Conservation (phyloP, 805 yeast genomes). For the Ogataea allantospora region DNA sequence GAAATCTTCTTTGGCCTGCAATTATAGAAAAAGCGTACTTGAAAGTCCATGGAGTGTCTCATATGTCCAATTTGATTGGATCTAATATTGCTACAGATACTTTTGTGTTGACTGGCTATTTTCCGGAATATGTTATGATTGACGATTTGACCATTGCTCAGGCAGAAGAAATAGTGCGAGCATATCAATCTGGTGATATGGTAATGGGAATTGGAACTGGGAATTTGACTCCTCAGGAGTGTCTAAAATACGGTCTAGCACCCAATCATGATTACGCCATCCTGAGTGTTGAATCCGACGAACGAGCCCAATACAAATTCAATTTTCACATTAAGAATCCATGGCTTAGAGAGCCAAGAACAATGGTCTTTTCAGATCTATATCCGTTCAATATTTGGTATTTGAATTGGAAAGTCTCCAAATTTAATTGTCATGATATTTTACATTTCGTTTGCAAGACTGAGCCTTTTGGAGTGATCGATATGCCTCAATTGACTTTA, state of each 20-base stretch:
- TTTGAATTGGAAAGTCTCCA: conserved; percentile 55
- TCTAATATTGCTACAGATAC: conserved; percentile 76
- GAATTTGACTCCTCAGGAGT: conserved; percentile 33
- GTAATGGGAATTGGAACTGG: conserved; percentile 73
- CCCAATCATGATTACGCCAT: conserved; percentile 74
- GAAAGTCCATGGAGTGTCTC: conserved; percentile 40
- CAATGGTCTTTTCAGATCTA: conserved; percentile 32
- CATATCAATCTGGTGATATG: conserved; percentile 37
- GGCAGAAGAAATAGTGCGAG: conserved; percentile 33
- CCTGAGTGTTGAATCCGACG: conserved; percentile 33
- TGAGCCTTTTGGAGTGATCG: conserved; percentile 31
- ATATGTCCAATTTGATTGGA: conserved; percentile 63
- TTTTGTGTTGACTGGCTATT: conserved; percentile 64
- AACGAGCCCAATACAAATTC: conserved; percentile 16
- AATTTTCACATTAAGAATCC: conserved; percentile 45
- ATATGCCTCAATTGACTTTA: conserved; percentile 38
- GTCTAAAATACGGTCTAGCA: conserved; percentile 40
- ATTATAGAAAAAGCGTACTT: conserved; percentile 77
- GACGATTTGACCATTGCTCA: conserved; percentile 31
- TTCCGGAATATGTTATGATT: conserved; percentile 56
- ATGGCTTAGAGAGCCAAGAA: conserved; percentile 31
- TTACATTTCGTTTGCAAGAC: conserved; percentile 27
- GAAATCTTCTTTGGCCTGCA: conserved; percentile 57
- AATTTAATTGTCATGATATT: background rate
- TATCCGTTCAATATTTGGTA: conserved; percentile 52